These are phyloP conservation scores for Solanum arcanum DNA, from an alignment of 257 asterid species.

Conservation along the genomic window DNA sequence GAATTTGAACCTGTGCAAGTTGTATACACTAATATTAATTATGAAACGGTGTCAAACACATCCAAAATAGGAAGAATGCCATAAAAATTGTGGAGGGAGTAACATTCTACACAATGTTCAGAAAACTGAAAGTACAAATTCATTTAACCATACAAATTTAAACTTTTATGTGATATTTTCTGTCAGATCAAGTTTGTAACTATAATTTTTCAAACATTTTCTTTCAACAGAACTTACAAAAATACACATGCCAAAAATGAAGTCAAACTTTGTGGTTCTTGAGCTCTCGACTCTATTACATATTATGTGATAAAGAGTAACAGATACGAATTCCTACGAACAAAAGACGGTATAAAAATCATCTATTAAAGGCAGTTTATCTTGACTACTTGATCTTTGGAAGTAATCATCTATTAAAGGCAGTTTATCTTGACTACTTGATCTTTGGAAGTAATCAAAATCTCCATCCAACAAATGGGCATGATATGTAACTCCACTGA, in stretches of 20 bases:
- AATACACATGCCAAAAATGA: background rate
- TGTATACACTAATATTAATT: background rate
- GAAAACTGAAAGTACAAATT: background rate
- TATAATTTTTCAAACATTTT: background rate
- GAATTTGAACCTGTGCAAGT: background rate
- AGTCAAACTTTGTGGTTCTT: background rate
- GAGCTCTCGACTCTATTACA: background rate
- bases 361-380: background rate
- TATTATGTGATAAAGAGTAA: background rate
- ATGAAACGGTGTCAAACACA: background rate
- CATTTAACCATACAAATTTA: background rate
- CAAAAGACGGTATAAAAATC: background rate
- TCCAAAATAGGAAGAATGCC: background rate
- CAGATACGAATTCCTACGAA: background rate
- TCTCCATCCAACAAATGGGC: background rate
- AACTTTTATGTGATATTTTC: background rate
- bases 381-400: background rate
- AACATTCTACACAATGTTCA: background rate
- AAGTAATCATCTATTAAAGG: background rate
- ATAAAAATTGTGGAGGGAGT: background rate
- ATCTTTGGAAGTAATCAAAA: background rate
- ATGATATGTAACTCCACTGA: background rate
- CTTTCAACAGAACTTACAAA: background rate
- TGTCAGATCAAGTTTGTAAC: background rate
- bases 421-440: background rate